phyloP scores from a whole-genome alignment of 1,284 basidiomycete species.

The Tranzscheliella williamsii region DNA sequence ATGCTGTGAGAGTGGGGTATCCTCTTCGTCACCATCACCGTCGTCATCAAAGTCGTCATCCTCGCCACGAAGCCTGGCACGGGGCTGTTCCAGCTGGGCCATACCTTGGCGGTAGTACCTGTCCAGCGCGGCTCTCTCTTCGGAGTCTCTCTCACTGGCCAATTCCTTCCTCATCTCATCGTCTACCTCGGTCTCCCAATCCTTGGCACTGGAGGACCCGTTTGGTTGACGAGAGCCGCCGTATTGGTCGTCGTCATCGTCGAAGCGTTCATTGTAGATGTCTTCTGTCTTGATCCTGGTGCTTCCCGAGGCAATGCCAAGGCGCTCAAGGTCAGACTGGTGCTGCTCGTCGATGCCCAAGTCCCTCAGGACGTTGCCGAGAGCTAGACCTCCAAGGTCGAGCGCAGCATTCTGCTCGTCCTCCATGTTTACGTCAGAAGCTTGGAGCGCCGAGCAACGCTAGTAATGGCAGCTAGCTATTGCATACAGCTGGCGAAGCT shows the following conservation, averaged over 20 bases:
- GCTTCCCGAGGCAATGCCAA: conserved; percentile 35
- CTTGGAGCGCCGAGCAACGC: no score
- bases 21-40: conserved; percentile 40
- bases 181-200: conserved; percentile 46
- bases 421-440: conserved; percentile 53
- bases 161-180: conserved; percentile 43
- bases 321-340: conserved; percentile 36
- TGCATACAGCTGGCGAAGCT: no score
- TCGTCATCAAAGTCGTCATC: conserved; percentile 52
- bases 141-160: conserved; percentile 28
- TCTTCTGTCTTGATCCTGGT: conserved; percentile 49
- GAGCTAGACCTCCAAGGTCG: conserved; percentile 55
- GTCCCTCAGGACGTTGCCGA: conserved; percentile 57
- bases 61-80: conserved; percentile 38
- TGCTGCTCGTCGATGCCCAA: conserved; percentile 52
- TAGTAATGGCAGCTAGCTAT: no score
- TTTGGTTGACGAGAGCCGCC: conserved; percentile 1
- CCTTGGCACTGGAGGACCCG: conserved; percentile 20
- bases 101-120: conserved; percentile 44
- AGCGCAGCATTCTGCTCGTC: conserved; percentile 54
- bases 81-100: conserved; percentile 29
- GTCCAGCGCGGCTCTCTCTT: conserved; percentile 39
- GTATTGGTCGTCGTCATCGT: conserved; percentile 46
- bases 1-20: conserved; percentile 19
- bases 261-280: conserved; percentile 58